These are phyloP conservation scores for Sergeia podlipaevii DNA, from an alignment of 208 protist species.

Conservation along the genomic window DNA sequence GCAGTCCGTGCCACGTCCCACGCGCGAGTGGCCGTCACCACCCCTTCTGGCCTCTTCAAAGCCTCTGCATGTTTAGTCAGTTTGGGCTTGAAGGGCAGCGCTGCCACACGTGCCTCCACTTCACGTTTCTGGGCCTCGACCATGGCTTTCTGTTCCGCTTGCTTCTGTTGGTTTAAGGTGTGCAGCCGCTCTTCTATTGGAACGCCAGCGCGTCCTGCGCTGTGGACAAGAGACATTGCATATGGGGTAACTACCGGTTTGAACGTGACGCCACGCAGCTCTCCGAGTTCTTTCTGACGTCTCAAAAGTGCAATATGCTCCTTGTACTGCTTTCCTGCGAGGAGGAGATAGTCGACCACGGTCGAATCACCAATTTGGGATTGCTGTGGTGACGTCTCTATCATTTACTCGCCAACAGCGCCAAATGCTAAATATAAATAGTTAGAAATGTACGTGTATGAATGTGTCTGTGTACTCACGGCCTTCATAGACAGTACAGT, in stretches of 20 bases:
- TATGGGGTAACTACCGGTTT: conserved; percentile 39
- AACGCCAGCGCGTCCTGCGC: conserved; percentile 23
- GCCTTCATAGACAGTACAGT: background rate
- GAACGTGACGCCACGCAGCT: conserved; percentile 42
- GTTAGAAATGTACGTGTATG: background rate
- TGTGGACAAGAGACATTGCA: conserved; percentile 30
- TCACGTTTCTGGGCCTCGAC: conserved; percentile 16
- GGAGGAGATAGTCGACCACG: conserved; percentile 67
- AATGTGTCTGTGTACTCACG: background rate
- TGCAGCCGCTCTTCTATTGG: conserved; percentile 59
- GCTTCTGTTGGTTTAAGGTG: conserved; percentile 38
- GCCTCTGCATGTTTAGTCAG: conserved; percentile 30
- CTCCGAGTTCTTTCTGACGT: conserved; percentile 30
- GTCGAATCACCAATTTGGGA: background rate
- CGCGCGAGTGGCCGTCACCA: conserved; percentile 10
- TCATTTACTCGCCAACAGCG: background rate
- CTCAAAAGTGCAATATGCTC: conserved; percentile 66
- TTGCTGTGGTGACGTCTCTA: background rate
- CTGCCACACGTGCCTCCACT: conserved; percentile 11
- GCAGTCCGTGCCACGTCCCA: conserved; percentile 47
- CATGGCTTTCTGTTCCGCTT: conserved; percentile 22
- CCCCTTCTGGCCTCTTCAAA: conserved; percentile 9
- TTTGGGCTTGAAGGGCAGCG: conserved; percentile 25
- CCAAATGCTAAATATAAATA: background rate
- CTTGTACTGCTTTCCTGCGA: conserved; percentile 49